A percentile compares a stretch with the other conserved stretches of the same genome.
phyloP scores from a whole-genome alignment of 2,329 filamentous ascomycete species.

The Sarocladium kiliense region DNA sequence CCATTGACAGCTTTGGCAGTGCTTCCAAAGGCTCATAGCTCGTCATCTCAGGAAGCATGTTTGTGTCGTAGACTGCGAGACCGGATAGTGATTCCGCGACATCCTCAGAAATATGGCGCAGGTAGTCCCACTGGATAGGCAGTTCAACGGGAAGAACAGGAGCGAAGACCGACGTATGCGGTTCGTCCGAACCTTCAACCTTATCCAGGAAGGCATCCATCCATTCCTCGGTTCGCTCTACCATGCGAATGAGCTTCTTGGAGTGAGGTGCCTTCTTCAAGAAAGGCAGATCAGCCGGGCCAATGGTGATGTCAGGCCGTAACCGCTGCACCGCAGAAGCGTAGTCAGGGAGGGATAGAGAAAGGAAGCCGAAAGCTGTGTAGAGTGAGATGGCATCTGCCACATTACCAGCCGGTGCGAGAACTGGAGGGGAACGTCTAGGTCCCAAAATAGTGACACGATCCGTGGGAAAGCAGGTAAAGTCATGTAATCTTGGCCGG shows the following conservation, averaged over 20 bases:
- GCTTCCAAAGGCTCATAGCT: slow-evolving; percentile 46
- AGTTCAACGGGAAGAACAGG: slow-evolving; percentile 71
- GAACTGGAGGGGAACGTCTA: slow-evolving; percentile 70
- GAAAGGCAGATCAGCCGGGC: slow-evolving; percentile 64
- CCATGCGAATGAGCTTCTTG: slow-evolving; percentile 79
- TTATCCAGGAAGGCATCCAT: slow-evolving; percentile 57
- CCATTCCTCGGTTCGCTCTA: slow-evolving; percentile 81
- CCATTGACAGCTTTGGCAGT: slow-evolving; percentile 71
- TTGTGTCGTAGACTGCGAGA: slow-evolving; percentile 73
- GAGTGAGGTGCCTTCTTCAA: slow-evolving; percentile 48
- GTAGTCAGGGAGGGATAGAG: slow-evolving; percentile 66
- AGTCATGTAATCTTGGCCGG: slow-evolving; percentile 61
- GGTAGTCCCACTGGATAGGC: slow-evolving; percentile 72
- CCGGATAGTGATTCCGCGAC: slow-evolving; percentile 54
- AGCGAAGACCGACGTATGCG: slow-evolving; percentile 48
- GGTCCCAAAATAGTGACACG: slow-evolving; percentile 68
- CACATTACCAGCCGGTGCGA: slow-evolving; percentile 65
- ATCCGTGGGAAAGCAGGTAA: slow-evolving; percentile 65
- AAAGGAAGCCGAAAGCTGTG: slow-evolving; percentile 81
- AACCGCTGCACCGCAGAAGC: slow-evolving; percentile 58
- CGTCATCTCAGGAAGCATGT: slow-evolving; percentile 61
- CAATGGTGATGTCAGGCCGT: slow-evolving; percentile 74
- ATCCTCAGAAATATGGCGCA: slow-evolving; percentile 65
- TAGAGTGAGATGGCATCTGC: slow-evolving; percentile 68
- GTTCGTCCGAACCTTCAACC: slow-evolving; percentile 20